Percentiles rank a stretch among this genome's conserved stretches.
Conservation (phyloP, 1,284 basidiomycete species). For the Pascua guehoae region DNA sequence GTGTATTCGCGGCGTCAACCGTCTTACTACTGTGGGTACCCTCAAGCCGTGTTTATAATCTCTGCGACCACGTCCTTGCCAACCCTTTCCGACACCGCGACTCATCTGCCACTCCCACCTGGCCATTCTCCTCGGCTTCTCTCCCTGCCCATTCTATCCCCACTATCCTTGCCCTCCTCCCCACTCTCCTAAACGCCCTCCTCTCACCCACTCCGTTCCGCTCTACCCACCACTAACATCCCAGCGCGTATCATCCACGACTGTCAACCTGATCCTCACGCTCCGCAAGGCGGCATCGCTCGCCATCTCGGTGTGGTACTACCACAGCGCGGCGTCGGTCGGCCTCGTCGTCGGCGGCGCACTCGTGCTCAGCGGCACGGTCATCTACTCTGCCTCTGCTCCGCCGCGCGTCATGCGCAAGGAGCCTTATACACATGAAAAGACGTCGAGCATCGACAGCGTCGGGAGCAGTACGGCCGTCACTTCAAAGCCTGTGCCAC, state of each 20-base stretch:
- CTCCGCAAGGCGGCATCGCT: constrained; percentile 85
- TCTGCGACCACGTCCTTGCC: no score
- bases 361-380: constrained; percentile 40
- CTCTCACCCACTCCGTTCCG: neutral
- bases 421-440: neutral
- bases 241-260: constrained; percentile 65
- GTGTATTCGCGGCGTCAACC: constrained; percentile 86
- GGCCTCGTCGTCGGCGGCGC: constrained; percentile 42
- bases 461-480: no score
- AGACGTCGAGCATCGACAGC: neutral
- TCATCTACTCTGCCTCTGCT: constrained; percentile 28
- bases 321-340: constrained; percentile 35
- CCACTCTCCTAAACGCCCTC: neutral
- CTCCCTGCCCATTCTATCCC: no score
- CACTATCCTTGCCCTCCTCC: neutral
- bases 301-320: constrained; percentile 56
- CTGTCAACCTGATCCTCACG: constrained; percentile 82
- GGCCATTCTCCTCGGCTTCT: no score
- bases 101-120: no score
- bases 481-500: no score
- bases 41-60: constrained; percentile 33
- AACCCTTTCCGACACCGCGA: neutral
- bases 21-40: constrained; percentile 59
- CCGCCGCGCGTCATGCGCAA: constrained; percentile 2
- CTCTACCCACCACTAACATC: neutral